Evolutionary conservation across 345 rosid genomes (phyloP).

Genomic region (Crucihimalaya himalaica): DNA sequence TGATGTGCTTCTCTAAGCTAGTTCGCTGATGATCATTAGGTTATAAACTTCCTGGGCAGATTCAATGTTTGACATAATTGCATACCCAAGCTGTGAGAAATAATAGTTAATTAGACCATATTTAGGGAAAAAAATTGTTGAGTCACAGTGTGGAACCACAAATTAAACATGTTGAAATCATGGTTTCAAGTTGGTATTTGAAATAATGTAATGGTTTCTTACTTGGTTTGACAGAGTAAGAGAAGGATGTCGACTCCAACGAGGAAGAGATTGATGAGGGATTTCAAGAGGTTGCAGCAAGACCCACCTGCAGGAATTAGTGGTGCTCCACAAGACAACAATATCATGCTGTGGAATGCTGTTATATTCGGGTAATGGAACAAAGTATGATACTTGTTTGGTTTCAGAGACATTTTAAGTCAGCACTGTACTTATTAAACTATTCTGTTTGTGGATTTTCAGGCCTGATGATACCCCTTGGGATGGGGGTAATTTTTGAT

Average conservation of each 20-base stretch:
- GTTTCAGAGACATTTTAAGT: not conserved
- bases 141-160: not conserved
- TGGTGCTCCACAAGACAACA: slow-evolving; percentile 74
- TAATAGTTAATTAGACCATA: not conserved
- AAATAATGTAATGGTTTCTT: not conserved
- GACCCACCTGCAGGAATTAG: slow-evolving; percentile 79
- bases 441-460: slow-evolving; percentile 32
- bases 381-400: not conserved
- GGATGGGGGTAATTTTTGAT: slow-evolving; percentile 60
- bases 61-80: not conserved
- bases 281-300: slow-evolving; percentile 72
- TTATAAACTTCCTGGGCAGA: not conserved
- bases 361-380: slow-evolving; percentile 65
- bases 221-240: slow-evolving; percentile 21
- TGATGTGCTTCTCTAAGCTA: slow-evolving; percentile 12
- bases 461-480: slow-evolving; percentile 80
- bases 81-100: not conserved
- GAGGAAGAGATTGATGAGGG: slow-evolving; percentile 78
- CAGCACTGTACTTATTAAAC: not conserved
- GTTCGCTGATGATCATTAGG: too few relatives aligned
- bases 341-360: slow-evolving; percentile 73
- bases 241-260: slow-evolving; percentile 69
- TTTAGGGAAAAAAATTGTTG: not conserved
- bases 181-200: not conserved
- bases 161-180: not conserved